Conservation (phyloP, 2,329 filamentous ascomycete genomes). For the Ophiosphaerella narmari region DNA sequence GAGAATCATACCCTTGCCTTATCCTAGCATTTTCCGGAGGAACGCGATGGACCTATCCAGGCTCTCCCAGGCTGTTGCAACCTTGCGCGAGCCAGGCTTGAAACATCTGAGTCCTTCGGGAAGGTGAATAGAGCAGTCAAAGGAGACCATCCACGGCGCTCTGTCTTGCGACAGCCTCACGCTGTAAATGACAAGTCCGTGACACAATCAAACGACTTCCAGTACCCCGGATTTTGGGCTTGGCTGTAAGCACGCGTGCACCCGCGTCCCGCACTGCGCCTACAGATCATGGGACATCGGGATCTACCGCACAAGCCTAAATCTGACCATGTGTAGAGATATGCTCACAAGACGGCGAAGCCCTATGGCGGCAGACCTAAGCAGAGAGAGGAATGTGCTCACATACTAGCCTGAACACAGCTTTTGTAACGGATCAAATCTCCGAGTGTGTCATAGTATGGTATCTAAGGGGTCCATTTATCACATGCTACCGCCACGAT, state of each 20-base stretch:
- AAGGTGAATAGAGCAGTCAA: slow-evolving; percentile 12
- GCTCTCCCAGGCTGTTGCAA: background rate
- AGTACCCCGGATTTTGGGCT: slow-evolving; percentile 14
- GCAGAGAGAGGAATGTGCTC: slow-evolving; percentile 2
- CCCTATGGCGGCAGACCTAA: background rate
- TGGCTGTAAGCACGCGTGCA: slow-evolving; percentile 27
- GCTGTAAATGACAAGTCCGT: slow-evolving; percentile 13
- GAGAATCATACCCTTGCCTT: slow-evolving; percentile 5
- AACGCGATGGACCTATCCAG: slow-evolving; percentile 4
- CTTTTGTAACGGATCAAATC: slow-evolving; percentile 3
- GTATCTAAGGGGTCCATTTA: slow-evolving; percentile 8
- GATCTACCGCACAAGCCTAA: slow-evolving; percentile 16
- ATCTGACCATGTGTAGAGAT: background rate
- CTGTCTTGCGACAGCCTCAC: slow-evolving; percentile 29
- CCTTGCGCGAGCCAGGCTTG: slow-evolving; percentile 3
- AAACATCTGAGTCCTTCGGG: slow-evolving; percentile 12
- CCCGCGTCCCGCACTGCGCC: slow-evolving; percentile 19
- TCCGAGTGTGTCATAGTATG: slow-evolving; percentile 3
- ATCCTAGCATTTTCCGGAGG: background rate
- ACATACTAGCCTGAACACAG: slow-evolving; percentile 4
- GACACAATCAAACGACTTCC: slow-evolving; percentile 11
- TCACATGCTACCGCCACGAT: slow-evolving; percentile 35
- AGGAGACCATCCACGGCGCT: slow-evolving; percentile 2
- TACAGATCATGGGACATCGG: slow-evolving; percentile 26
- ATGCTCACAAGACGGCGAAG: background rate